phyloP scores from a whole-genome alignment of 495 filamentous ascomycete species.

The Hypoxylon cercidicola region DNA sequence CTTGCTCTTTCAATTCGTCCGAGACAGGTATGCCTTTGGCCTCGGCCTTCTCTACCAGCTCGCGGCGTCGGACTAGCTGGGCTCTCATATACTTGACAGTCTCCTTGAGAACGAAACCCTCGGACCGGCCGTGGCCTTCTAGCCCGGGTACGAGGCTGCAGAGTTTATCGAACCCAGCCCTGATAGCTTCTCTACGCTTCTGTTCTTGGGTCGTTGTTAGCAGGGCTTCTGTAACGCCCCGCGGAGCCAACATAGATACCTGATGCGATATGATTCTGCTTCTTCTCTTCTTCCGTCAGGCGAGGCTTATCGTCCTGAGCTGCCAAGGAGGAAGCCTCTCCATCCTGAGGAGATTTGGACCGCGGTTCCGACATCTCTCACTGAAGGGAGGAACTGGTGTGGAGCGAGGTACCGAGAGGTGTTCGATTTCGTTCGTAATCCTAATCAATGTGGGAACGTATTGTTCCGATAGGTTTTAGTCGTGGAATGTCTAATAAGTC shows the following conservation, averaged over 20 bases:
- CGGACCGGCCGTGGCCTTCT: slow-evolving; percentile 84
- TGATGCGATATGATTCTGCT: slow-evolving; percentile 88
- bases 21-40: slow-evolving; percentile 66
- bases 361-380: slow-evolving; percentile 40
- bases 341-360: slow-evolving; percentile 45
- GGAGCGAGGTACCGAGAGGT: neutral
- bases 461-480: slow-evolving; percentile 28
- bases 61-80: slow-evolving; percentile 69
- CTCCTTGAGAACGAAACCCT: slow-evolving; percentile 81
- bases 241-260: slow-evolving; percentile 44
- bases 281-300: slow-evolving; percentile 86
- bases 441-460: neutral
- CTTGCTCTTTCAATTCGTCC: slow-evolving; percentile 43
- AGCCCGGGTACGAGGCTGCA: slow-evolving; percentile 85
- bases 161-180: slow-evolving; percentile 85
- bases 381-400: slow-evolving; percentile 1
- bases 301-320: slow-evolving; percentile 70
- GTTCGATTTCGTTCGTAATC: neutral
- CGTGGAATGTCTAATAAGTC: slow-evolving; percentile 23
- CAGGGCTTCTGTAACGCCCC: neutral
- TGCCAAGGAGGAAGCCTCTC: slow-evolving; percentile 27
- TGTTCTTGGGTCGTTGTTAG: slow-evolving; percentile 64
- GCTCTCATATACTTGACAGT: slow-evolving; percentile 77
- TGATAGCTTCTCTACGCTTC: slow-evolving; percentile 86
- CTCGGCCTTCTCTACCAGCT: slow-evolving; percentile 71